Conservation (phyloP, 1,284 basidiomycete genomes). For the Meira nashicola region DNA sequence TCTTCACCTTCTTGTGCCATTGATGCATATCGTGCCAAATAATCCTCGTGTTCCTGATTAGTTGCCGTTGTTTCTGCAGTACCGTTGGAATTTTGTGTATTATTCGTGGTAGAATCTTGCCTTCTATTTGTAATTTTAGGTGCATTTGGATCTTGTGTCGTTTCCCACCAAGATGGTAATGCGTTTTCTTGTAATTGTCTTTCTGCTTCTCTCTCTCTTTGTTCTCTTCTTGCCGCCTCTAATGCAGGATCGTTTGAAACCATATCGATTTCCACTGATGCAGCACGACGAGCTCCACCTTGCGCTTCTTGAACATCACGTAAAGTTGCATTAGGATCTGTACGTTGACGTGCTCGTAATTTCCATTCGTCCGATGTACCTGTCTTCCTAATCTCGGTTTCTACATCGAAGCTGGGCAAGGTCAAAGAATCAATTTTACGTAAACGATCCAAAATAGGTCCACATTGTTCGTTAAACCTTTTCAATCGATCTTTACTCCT, state of each 20-base stretch:
- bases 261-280: slow-evolving; percentile 43
- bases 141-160: slow-evolving; percentile 46
- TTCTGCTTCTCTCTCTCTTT: slow-evolving; percentile 40
- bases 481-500: slow-evolving; percentile 91
- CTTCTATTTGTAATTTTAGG: slow-evolving; percentile 26
- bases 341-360: slow-evolving; percentile 39
- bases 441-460: slow-evolving; percentile 76
- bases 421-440: slow-evolving; percentile 68
- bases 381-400: slow-evolving; percentile 43
- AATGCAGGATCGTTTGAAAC: slow-evolving; percentile 36
- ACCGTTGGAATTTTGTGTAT: too few relatives aligned
- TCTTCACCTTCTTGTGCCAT: slow-evolving; percentile 28
- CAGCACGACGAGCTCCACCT: slow-evolving; percentile 12
- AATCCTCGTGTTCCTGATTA: slow-evolving; percentile 13
- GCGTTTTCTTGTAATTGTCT: slow-evolving; percentile 70
- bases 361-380: slow-evolving; percentile 49
- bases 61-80: background rate
- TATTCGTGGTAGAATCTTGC: background rate
- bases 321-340: slow-evolving; percentile 15
- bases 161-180: slow-evolving; percentile 85
- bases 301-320: slow-evolving; percentile 11
- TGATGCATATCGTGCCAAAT: slow-evolving; percentile 45
- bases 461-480: slow-evolving; percentile 85
- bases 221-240: slow-evolving; percentile 55
- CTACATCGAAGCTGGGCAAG: slow-evolving; percentile 68